Conservation (phyloP, 345 rosid genomes). For the Eucalyptus polybractea region DNA sequence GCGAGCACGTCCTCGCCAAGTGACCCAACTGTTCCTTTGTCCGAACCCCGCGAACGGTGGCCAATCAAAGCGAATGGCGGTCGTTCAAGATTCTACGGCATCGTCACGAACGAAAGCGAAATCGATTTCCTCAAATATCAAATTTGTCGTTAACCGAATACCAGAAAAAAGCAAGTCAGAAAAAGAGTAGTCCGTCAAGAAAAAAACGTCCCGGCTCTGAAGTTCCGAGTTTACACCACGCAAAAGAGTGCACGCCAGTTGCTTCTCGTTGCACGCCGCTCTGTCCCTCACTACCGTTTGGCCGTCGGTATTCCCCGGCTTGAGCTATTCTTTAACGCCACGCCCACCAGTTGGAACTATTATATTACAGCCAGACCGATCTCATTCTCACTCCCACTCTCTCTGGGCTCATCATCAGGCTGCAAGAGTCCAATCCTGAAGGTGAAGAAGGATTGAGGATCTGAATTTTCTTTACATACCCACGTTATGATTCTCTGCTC, state of each 20-base stretch:
- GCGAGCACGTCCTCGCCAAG: background rate
- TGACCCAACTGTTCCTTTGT: background rate
- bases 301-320: background rate
- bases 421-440: background rate
- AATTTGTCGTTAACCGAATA: background rate
- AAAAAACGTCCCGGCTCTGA: background rate
- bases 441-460: background rate
- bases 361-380: background rate
- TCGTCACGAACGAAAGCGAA: background rate
- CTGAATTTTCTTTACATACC: background rate
- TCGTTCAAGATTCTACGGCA: background rate
- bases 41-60: background rate
- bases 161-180: background rate
- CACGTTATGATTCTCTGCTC: background rate
- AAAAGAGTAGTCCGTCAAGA: background rate
- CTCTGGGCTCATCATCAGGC: background rate
- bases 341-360: background rate
- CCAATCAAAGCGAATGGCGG: background rate
- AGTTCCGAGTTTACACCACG: background rate
- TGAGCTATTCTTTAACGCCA: background rate
- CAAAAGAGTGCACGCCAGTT: background rate
- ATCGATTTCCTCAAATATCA: background rate
- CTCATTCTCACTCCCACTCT: background rate
- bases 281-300: background rate
- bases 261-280: background rate